A percentile compares a stretch with the other conserved stretches of the same genome.
Evolutionary conservation across 208 protist species (phyloP).

Genomic region (Trypanosoma scelopori): DNA sequence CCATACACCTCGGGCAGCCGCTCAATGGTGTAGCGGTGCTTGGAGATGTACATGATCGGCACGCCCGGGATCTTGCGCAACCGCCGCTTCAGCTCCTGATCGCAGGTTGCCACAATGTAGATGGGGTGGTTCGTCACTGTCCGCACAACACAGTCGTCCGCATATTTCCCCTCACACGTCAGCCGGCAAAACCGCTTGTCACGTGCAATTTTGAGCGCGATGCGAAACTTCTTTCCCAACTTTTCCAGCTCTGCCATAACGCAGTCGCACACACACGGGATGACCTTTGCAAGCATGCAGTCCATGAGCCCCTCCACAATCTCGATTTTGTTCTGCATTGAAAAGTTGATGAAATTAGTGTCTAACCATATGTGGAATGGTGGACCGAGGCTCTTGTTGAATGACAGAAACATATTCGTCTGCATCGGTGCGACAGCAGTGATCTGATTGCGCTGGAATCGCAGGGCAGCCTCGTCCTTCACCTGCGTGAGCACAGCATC

Average conservation of each 20-base stretch:
- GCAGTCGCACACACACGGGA: slow-evolving; percentile 98
- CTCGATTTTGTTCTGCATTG: slow-evolving; percentile 99
- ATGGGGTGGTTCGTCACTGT: slow-evolving; percentile 93
- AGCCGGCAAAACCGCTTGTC: slow-evolving; percentile 98
- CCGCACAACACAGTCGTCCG: slow-evolving; percentile 99
- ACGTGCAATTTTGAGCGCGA: slow-evolving; percentile 94
- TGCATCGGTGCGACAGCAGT: slow-evolving; percentile 60
- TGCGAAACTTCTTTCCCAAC: slow-evolving; percentile 95
- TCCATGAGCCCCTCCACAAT: slow-evolving; percentile 98
- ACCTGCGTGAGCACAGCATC: slow-evolving; percentile 32
- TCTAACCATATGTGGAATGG: slow-evolving; percentile 99
- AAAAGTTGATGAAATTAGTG: slow-evolving; percentile 99
- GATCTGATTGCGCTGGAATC: slow-evolving; percentile 63
- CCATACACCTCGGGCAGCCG: slow-evolving; percentile 96
- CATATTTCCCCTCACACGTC: slow-evolving; percentile 97
- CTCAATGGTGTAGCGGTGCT: slow-evolving; percentile 97
- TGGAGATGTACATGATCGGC: slow-evolving; percentile 98
- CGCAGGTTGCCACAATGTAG: slow-evolving; percentile 92
- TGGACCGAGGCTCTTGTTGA: slow-evolving; percentile 97
- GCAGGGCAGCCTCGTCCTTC: slow-evolving; percentile 69
- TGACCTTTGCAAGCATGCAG: slow-evolving; percentile 98
- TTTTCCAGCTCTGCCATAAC: slow-evolving; percentile 99
- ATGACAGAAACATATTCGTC: slow-evolving; percentile 95
- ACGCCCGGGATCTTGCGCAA: slow-evolving; percentile 98
- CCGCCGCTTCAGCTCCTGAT: slow-evolving; percentile 97